These are phyloP conservation scores for Circinella minor DNA, from an alignment of 371 early-diverging fungal genomes.

Conservation along the genomic window DNA sequence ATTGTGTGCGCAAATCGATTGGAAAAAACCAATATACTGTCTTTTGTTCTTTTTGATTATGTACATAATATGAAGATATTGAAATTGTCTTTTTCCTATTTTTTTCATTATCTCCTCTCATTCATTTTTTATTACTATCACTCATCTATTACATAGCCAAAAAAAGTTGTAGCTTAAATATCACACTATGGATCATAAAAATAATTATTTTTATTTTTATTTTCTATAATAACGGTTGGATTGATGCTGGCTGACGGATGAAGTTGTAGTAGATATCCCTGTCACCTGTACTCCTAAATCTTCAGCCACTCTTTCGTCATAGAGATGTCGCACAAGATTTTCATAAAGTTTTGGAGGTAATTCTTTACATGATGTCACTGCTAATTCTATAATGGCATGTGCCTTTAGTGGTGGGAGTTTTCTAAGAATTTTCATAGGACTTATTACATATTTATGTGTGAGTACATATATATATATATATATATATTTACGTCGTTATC, in stretches of 20 bases:
- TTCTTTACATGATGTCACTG: conserved; percentile 62
- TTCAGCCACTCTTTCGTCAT: conserved; percentile 65
- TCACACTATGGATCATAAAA: too few species aligned
- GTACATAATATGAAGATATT: too few species aligned
- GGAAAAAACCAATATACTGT: too few species aligned
- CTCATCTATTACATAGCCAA: too few species aligned
- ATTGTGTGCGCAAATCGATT: too few species aligned
- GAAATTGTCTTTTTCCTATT: too few species aligned
- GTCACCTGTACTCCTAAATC: conserved; percentile 32
- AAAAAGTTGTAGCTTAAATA: too few species aligned
- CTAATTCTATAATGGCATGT: conserved; percentile 65
- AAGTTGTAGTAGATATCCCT: not conserved
- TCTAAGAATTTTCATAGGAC: conserved; percentile 82
- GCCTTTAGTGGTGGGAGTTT: conserved; percentile 83
- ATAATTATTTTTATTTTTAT: too few species aligned
- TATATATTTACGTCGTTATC: not conserved
- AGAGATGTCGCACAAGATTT: conserved; percentile 78
- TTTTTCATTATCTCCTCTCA: too few species aligned
- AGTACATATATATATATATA: not conserved
- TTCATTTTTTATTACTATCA: too few species aligned
- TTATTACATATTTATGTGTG: conserved; percentile 20
- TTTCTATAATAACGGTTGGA: too few species aligned
- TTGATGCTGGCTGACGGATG: not conserved
- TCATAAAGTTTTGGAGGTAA: conserved; percentile 77
- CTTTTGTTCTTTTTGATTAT: too few species aligned